These are phyloP conservation scores for Suhomyces sp. DNA, from an alignment of 805 yeast genomes.

Conservation along the genomic window DNA sequence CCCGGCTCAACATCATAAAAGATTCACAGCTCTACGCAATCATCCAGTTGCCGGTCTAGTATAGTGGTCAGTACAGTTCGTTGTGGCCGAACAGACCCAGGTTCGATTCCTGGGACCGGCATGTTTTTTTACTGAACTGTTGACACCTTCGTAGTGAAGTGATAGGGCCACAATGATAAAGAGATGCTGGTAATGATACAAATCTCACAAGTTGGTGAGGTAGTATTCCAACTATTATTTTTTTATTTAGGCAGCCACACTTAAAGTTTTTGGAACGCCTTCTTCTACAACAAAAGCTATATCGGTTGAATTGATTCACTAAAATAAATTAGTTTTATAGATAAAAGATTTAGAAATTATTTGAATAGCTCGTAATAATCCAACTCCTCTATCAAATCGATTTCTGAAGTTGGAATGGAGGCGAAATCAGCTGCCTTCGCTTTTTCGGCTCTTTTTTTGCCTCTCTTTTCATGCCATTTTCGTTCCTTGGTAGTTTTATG, in stretches of 20 bases:
- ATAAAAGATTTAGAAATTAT: background rate
- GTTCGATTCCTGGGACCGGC: slow-evolving; percentile 20
- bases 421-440: background rate
- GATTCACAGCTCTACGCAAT: no score
- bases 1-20: no score
- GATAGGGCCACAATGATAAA: background rate
- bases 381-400: background rate
- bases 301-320: background rate
- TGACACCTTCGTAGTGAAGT: background rate
- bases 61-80: slow-evolving; percentile 18
- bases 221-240: no score
- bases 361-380: background rate
- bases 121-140: background rate
- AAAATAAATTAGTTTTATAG: background rate
- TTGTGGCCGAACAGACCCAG: slow-evolving; percentile 18
- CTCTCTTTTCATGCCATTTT: background rate
- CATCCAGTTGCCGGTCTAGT: slow-evolving; percentile 13
- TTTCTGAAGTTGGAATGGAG: background rate
- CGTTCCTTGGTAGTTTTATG: background rate
- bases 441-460: background rate
- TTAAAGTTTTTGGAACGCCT: background rate
- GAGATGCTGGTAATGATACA: background rate
- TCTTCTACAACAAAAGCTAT: background rate
- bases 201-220: background rate
- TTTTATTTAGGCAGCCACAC: background rate